A percentile compares a stretch with the other conserved stretches of the same genome.
Conservation (phyloP, 345 rosid genomes). For the Euphorbia tirucalli region DNA sequence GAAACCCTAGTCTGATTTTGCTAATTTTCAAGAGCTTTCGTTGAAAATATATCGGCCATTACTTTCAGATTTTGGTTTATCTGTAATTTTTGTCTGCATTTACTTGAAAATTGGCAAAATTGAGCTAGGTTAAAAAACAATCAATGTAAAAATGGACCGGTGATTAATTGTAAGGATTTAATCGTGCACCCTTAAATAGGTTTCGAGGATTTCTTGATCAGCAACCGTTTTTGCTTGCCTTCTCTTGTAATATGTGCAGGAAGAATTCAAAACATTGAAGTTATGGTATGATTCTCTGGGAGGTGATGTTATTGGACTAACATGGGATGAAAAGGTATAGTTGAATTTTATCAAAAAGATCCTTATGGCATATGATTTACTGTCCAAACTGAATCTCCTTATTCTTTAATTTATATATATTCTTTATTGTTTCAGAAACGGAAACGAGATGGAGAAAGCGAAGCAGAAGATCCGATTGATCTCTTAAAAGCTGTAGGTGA, state of each 20-base stretch:
- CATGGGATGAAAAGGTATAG: slow-evolving; percentile 82
- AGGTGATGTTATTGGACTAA: slow-evolving; percentile 79
- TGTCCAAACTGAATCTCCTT: background rate
- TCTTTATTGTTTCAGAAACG: slow-evolving; percentile 53
- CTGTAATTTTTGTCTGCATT: too few species aligned
- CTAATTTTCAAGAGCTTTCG: too few species aligned
- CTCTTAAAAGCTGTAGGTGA: slow-evolving; percentile 59
- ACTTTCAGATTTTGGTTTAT: too few species aligned
- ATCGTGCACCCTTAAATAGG: too few species aligned
- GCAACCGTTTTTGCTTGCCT: background rate
- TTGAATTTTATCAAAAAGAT: background rate
- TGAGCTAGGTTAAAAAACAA: too few species aligned
- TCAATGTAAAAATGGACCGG: too few species aligned
- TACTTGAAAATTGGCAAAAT: too few species aligned
- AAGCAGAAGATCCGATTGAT: slow-evolving; percentile 42
- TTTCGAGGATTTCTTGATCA: too few species aligned
- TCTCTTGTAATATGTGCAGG: slow-evolving; percentile 35
- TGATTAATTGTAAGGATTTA: too few species aligned
- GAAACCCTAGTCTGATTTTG: too few species aligned
- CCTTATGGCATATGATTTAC: background rate
- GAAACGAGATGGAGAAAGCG: slow-evolving; percentile 45
- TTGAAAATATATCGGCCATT: too few species aligned
- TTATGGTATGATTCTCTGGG: slow-evolving; percentile 85
- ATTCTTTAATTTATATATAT: background rate
- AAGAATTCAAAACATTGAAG: slow-evolving; percentile 57